Percentiles rank a stretch among this genome's conserved stretches.
These are phyloP conservation scores for Daedaleopsis sinensis DNA, from an alignment of 768 basidiomycete species.

Conservation along the genomic window DNA sequence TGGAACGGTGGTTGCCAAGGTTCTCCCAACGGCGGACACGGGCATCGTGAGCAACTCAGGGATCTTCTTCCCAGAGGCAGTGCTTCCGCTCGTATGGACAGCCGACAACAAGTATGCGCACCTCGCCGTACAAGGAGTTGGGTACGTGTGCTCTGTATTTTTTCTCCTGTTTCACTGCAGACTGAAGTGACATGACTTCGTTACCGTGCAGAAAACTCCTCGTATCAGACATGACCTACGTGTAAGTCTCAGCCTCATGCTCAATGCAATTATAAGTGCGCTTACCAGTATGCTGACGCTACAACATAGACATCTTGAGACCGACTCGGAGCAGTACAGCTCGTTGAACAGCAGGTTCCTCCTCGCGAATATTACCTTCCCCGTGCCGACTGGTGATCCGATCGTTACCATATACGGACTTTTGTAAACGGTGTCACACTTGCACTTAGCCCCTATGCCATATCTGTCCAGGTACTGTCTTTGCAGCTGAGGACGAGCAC, in stretches of 20 bases:
- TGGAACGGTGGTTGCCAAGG: neutral
- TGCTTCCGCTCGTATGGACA: neutral
- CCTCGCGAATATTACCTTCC: neutral
- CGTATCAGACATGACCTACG: neutral
- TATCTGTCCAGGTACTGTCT: too few relatives aligned
- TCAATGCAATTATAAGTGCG: neutral
- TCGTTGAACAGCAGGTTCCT: neutral
- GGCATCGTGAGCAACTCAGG: neutral
- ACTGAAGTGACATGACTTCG: neutral
- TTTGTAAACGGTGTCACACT: too few relatives aligned
- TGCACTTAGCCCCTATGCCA: too few relatives aligned
- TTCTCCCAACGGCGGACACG: neutral
- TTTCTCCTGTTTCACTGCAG: too few relatives aligned
- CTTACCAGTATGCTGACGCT: neutral
- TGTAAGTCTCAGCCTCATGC: neutral
- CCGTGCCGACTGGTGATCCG: too few relatives aligned
- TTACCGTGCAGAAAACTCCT: neutral
- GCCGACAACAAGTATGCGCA: neutral
- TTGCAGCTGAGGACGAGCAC: too few relatives aligned
- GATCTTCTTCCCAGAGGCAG: neutral
- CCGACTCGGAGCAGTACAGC: slow-evolving; percentile 1
- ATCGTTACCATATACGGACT: too few relatives aligned
- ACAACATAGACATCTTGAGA: neutral
- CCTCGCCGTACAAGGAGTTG: neutral
- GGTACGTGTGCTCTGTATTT: neutral